Evolutionary conservation across 441 rosid species (phyloP).

Genomic region (Brassica balearica): DNA sequence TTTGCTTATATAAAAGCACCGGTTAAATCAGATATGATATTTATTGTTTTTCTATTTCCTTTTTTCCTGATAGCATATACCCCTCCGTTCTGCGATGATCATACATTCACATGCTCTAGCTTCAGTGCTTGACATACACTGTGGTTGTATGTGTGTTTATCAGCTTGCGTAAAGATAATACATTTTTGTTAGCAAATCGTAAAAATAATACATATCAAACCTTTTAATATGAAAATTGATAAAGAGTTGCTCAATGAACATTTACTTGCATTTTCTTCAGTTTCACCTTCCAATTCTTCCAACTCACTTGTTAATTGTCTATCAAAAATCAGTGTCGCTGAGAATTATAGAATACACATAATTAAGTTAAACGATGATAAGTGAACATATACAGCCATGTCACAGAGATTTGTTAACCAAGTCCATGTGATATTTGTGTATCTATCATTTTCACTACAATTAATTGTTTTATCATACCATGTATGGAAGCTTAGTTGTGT

Average conservation of each 20-base stretch:
- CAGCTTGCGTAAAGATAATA: neutral
- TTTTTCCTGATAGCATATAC: slow-evolving; percentile 27
- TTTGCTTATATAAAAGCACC: slow-evolving; percentile 18
- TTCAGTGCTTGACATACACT: slow-evolving; percentile 23
- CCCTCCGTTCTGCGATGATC: slow-evolving; percentile 20
- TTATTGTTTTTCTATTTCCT: neutral
- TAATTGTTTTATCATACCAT: neutral
- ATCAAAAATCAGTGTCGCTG: neutral
- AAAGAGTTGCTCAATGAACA: neutral
- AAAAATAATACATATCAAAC: neutral
- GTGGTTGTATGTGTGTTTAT: slow-evolving; percentile 11
- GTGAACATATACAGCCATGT: slow-evolving; percentile 15
- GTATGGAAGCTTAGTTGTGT: slow-evolving; percentile 8
- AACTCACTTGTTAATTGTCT: neutral
- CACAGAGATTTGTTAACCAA: neutral
- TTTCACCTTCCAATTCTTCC: neutral
- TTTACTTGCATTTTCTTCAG: neutral
- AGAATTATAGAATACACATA: neutral
- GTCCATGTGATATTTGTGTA: slow-evolving; percentile 11
- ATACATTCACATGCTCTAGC: slow-evolving; percentile 35
- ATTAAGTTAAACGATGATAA: neutral
- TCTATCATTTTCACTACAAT: neutral
- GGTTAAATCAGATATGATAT: slow-evolving; percentile 6
- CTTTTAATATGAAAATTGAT: neutral
- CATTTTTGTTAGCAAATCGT: no score